Base-by-base conservation (phyloP, 331 rosid species). In the Arachis monticola region DNA sequence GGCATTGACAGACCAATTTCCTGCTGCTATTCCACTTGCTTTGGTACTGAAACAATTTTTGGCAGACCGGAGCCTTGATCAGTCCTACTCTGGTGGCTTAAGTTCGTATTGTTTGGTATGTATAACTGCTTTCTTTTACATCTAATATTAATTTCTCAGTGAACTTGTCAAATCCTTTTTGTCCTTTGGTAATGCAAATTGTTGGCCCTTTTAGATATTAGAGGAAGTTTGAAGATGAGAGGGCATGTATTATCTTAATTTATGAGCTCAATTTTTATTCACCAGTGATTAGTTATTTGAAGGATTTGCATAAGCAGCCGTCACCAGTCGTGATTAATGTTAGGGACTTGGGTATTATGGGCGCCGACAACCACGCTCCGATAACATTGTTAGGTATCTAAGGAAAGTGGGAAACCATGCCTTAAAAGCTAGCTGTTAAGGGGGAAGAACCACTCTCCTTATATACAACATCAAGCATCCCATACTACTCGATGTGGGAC, bases 71-170 rank as follows among this genome's bases (percentile, higher is more conserved):
- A 90, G 99, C 82, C 91, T 94, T 70, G 99, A 94, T 69, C 97
- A 90, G 69, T 94, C 97, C 75, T 94, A 92, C 69, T 94, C 99
- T 69, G 99, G 99, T 55, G 99, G 99, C 75, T 83, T 94, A 89
- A 94, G 99, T 85, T 94, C 99, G 62, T 92, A 94, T 79, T 94
- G 97, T 80, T 90, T 94, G 99, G 99, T 94, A 83, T 83, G 91
- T 72, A 70, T 50, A 41, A 61, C 60, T 70, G 48, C 50, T 70
- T 74, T 17, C 40, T 51, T 41, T 55, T 42, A 27, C 14, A 6
- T 56, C 11, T 32, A 73, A 44, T 69, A 69, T 62, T 46, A n/a
- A 13, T 72, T 74, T 70, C 70, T 73, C 42, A 8, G 12, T 17
- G 67, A 77, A 44, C 67, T 66, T 5, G 41, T 27, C 50, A 7